Evolutionary conservation across 2,329 filamentous ascomycete genomes (phyloP).

Genomic region (Xylaria sp.): DNA sequence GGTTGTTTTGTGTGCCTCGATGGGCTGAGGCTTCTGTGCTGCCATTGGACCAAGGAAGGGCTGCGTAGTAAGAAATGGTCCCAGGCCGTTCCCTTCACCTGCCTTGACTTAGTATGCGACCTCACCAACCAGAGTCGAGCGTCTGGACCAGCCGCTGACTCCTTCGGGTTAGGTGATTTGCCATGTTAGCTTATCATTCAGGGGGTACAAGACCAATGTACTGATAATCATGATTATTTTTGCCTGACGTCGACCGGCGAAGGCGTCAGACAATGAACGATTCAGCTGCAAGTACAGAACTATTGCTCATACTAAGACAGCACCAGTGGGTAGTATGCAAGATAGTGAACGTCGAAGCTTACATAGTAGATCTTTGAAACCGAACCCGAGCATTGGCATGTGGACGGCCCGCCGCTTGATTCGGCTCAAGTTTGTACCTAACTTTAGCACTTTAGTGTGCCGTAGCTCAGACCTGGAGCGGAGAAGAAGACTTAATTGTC

Average conservation of each 20-base stretch:
- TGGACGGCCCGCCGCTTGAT: constrained; percentile 9
- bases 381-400: constrained; percentile 2
- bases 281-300: background rate
- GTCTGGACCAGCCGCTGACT: constrained; percentile 33
- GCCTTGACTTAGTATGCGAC: background rate
- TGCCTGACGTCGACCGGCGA: background rate
- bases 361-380: constrained; percentile 6
- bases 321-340: background rate
- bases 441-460: constrained; percentile 1
- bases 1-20: constrained; percentile 24
- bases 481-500: constrained; percentile 5
- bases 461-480: background rate
- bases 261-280: constrained; percentile 18
- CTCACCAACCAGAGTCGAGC: constrained; percentile 27
- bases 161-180: constrained; percentile 33
- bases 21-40: constrained; percentile 29
- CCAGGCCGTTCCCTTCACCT: constrained; percentile 13
- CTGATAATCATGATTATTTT: background rate
- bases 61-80: constrained; percentile 39
- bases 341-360: constrained; percentile 9
- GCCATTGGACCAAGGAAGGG: constrained; percentile 29
- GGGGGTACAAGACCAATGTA: constrained; percentile 11
- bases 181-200: constrained; percentile 26
- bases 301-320: background rate
- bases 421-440: constrained; percentile 4